Percentiles rank a stretch among this genome's conserved stretches.
Conservation (phyloP, 192 early-diverging fungal genomes). For the Entomortierella parvispora region DNA sequence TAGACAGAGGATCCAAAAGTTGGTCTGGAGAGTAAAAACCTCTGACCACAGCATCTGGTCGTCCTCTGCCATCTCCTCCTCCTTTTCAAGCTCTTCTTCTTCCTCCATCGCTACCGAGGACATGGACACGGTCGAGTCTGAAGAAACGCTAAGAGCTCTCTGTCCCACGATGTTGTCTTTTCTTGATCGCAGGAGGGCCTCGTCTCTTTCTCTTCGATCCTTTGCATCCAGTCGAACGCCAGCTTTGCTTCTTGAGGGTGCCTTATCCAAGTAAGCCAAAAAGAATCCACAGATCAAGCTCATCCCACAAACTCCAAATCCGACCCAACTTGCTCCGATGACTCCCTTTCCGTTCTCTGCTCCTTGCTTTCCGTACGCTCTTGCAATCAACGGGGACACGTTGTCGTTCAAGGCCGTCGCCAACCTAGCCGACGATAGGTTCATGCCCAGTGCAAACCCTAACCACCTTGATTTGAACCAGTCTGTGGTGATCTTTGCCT, state of each 20-base stretch:
- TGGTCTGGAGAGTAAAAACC: constrained; percentile 29
- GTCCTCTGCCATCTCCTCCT: constrained; percentile 47
- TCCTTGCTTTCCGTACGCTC: too few species aligned
- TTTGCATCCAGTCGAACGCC: constrained; percentile 51
- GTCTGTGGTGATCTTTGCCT: constrained; percentile 65
- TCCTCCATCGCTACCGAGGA: constrained; percentile 38
- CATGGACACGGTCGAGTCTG: constrained; percentile 41
- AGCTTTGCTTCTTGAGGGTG: constrained; percentile 52
- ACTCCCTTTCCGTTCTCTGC: constrained; percentile 17
- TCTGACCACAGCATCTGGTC: constrained; percentile 36
- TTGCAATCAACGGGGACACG: constrained; percentile 62
- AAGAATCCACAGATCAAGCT: constrained; percentile 53
- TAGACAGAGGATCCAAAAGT: constrained; percentile 36
- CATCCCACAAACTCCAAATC: constrained; percentile 55
- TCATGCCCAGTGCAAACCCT: constrained; percentile 68
- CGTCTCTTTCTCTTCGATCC: constrained; percentile 7
- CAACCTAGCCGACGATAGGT: constrained; percentile 62
- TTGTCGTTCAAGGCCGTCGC: constrained; percentile 70
- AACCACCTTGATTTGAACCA: constrained; percentile 69
- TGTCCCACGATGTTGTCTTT: constrained; percentile 33
- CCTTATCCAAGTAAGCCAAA: constrained; percentile 58
- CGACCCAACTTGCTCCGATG: constrained; percentile 62
- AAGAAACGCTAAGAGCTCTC: constrained; percentile 25
- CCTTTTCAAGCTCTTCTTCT: constrained; percentile 39
- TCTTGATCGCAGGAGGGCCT: constrained; percentile 6